Evolutionary conservation across 2,329 filamentous ascomycete genomes (phyloP).

Genomic region (Alternaria alternata): DNA sequence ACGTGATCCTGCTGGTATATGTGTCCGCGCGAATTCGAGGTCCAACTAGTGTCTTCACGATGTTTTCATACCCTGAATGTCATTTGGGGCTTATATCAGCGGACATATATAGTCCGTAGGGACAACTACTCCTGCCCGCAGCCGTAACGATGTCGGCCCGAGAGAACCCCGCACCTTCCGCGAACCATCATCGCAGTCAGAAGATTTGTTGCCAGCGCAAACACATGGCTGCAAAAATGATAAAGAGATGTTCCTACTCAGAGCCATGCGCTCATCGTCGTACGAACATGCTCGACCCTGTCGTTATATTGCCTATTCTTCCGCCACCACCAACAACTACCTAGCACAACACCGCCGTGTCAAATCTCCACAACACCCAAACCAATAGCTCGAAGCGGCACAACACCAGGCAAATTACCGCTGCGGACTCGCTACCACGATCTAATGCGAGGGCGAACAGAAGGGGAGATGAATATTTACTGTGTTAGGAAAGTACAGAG

Average conservation of each 20-base stretch:
- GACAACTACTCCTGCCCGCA: background rate
- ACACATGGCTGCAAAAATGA: background rate
- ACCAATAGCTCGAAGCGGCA: slow-evolving; percentile 10
- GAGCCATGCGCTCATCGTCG: background rate
- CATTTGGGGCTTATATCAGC: background rate
- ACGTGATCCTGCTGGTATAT: background rate
- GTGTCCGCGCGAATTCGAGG: background rate
- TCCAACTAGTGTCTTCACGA: background rate
- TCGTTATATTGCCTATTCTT: background rate
- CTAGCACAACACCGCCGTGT: slow-evolving; percentile 1
- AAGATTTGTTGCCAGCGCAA: background rate
- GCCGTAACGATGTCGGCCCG: slow-evolving; percentile 12
- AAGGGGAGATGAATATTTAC: slow-evolving; percentile 4
- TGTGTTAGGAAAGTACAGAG: slow-evolving; percentile 8
- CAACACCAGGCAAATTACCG: slow-evolving; percentile 13
- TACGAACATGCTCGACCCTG: slow-evolving; percentile 6
- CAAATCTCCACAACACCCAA: slow-evolving; percentile 4
- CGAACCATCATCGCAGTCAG: background rate
- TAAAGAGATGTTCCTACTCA: background rate
- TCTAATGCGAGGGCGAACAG: slow-evolving; percentile 10
- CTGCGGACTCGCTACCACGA: slow-evolving; percentile 12
- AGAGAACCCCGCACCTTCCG: slow-evolving; percentile 13
- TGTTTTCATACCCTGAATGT: background rate
- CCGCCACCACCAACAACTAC: slow-evolving; percentile 11
- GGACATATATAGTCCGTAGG: slow-evolving; percentile 4